These are phyloP conservation scores for Mycena galericulata DNA, from an alignment of 768 basidiomycete genomes.

Conservation along the genomic window DNA sequence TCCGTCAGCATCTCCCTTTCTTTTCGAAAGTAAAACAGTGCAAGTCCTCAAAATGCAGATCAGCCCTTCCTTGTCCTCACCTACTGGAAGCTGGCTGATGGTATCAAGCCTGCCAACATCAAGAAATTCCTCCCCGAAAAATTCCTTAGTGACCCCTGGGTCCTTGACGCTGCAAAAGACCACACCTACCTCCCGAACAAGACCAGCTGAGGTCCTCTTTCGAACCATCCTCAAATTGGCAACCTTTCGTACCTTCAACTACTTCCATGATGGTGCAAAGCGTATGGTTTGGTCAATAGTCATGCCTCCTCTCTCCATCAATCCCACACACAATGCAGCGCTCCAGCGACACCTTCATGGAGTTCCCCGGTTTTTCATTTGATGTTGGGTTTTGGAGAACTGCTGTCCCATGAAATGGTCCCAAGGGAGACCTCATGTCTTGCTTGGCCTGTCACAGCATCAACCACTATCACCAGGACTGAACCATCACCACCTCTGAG, in stretches of 20 bases:
- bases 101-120: not conserved
- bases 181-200: not conserved
- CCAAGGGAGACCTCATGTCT: slow-evolving; percentile 5
- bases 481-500: not conserved
- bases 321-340: not conserved
- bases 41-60: no score
- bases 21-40: no score
- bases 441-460: not conserved
- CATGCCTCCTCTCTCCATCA: not conserved
- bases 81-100: not conserved
- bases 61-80: no score
- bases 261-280: not conserved
- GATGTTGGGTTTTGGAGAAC: not conserved
- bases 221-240: no score
- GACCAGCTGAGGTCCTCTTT: not conserved
- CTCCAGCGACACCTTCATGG: slow-evolving; percentile 5
- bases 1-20: no score
- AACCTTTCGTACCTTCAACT: no score
- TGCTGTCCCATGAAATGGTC: not conserved
- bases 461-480: not conserved
- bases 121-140: not conserved
- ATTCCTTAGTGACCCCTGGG: not conserved
- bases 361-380: not conserved
- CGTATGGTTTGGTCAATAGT: not conserved
- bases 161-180: not conserved